Base-by-base conservation (phyloP, 257 asterid species). In the Cordia subcordata region DNA sequence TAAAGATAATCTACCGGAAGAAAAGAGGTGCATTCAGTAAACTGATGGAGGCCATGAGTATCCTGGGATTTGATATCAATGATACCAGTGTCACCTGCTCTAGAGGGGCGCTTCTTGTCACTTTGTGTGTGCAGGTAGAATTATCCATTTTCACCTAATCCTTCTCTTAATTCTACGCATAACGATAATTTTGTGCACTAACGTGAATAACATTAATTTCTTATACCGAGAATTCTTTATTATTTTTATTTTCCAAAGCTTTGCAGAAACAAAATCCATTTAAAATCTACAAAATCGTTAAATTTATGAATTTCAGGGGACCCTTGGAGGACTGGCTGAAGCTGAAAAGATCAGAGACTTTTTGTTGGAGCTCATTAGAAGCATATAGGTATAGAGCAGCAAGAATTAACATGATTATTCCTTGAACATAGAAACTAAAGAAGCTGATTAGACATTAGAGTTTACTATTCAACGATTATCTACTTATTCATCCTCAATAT, bases 41-140 rank as follows among this genome's bases (percentile, higher is more conserved):
- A 68, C 18, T 90, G 49, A 78, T 87, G 71, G 95, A 90, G 69
- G 87, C 95, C 67, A 76, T 87, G 71, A 73, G 44, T 60, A 66
- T 52, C 44, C 75, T 90, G 13, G 95, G 90, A 53, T 75, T 82
- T 62, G 77, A 81, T 55, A 73, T 77, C 49, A 83, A 64, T 42
- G 85, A 87, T 39, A 78, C 80, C 17, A 79, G 84, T 75, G 74
- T 77, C 19, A 85, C 95, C 4, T 72, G 85, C n/a, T 61, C 78
- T 8, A 70, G 47, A 65, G 93, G 93, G 47, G 82, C 84, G 45
- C 72, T 90, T 71, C 88, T 87, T 42, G 72, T 90, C 23, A 81
- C 88, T 72, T 55, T 81, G 20, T 74, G 75, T 13, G 77, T 75
- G 1, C 87, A 87, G 94, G 96, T 84, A 74, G 32, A 11, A 11